Evolutionary conservation across 2,329 filamentous ascomycete genomes (phyloP).

Genomic region (Parastagonospora nodorum): DNA sequence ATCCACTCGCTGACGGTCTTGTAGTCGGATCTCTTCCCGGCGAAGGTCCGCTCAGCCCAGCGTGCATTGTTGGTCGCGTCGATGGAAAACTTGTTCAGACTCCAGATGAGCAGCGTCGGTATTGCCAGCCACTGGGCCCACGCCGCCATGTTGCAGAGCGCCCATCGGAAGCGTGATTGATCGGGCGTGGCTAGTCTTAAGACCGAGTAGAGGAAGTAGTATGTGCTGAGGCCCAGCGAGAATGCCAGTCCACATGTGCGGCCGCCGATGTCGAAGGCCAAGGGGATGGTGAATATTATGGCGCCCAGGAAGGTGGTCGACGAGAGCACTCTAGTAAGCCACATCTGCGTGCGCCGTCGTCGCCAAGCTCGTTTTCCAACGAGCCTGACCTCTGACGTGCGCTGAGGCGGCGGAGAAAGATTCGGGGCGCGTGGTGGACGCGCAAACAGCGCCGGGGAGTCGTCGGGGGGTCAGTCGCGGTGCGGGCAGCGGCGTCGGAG

Average conservation of each 20-base stretch:
- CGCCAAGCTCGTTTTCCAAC: slow-evolving; percentile 56
- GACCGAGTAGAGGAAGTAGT: slow-evolving; percentile 87
- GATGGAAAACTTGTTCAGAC: slow-evolving; percentile 91
- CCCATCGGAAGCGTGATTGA: slow-evolving; percentile 73
- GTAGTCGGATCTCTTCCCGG: slow-evolving; percentile 65
- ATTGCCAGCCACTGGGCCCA: slow-evolving; percentile 86
- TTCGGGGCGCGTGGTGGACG: slow-evolving; percentile 31
- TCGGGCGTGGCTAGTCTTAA: slow-evolving; percentile 82
- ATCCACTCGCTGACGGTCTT: slow-evolving; percentile 80
- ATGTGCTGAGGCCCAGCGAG: slow-evolving; percentile 84
- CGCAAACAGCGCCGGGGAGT: slow-evolving; percentile 35
- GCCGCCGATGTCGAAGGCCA: slow-evolving; percentile 97
- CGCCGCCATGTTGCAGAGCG: slow-evolving; percentile 70
- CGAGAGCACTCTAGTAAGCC: slow-evolving; percentile 79
- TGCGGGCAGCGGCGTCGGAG: slow-evolving; percentile 9
- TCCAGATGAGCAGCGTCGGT: slow-evolving; percentile 88
- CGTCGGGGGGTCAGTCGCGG: slow-evolving; percentile 18
- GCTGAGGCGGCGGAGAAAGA: slow-evolving; percentile 15
- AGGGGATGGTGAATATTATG: slow-evolving; percentile 92
- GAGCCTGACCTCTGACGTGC: slow-evolving; percentile 41
- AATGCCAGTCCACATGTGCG: slow-evolving; percentile 92
- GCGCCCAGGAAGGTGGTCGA: slow-evolving; percentile 85
- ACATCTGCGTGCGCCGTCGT: slow-evolving; percentile 66
- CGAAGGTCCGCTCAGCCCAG: slow-evolving; percentile 83
- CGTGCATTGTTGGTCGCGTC: slow-evolving; percentile 72